These are phyloP conservation scores for Gamarada debralockiae DNA, from an alignment of 495 filamentous ascomycete species.

Conservation along the genomic window DNA sequence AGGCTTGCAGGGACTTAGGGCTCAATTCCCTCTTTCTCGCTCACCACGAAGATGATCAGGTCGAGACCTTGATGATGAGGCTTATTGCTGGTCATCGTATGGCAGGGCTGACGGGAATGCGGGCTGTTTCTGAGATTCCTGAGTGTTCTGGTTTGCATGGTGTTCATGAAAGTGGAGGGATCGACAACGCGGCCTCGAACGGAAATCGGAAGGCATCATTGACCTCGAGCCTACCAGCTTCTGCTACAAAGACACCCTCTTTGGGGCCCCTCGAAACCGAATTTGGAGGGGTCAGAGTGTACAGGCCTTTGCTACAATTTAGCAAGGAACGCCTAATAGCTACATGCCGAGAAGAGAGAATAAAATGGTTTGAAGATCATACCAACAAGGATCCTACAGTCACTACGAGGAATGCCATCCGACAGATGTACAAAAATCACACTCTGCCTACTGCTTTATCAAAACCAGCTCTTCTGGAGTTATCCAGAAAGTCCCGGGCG, in stretches of 20 bases:
- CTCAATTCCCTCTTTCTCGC: constrained; percentile 63
- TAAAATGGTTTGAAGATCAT: constrained; percentile 77
- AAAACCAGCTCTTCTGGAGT: constrained; percentile 55
- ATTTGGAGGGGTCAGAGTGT: constrained; percentile 64
- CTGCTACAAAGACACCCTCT: too few species aligned
- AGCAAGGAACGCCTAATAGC: constrained; percentile 66
- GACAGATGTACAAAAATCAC: constrained; percentile 55
- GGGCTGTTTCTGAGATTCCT: constrained; percentile 60
- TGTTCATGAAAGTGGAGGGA: constrained; percentile 56
- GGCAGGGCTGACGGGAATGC: constrained; percentile 70
- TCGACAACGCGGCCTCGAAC: neutral
- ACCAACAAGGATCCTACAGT: constrained; percentile 80
- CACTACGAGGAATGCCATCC: constrained; percentile 76
- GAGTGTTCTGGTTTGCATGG: constrained; percentile 76
- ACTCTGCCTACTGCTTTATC: constrained; percentile 66
- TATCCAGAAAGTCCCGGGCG: constrained; percentile 38
- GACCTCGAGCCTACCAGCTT: neutral
- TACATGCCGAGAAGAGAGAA: constrained; percentile 61
- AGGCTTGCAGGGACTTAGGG: constrained; percentile 43
- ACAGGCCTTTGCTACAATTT: constrained; percentile 72
- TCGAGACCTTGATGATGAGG: constrained; percentile 81
- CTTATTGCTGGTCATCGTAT: constrained; percentile 56
- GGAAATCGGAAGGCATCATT: neutral
- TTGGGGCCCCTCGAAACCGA: constrained; percentile 31
- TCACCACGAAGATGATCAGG: constrained; percentile 83